Evolutionary conservation across 2,329 filamentous ascomycete genomes (phyloP).

Genomic region (Drechslera avenae): DNA sequence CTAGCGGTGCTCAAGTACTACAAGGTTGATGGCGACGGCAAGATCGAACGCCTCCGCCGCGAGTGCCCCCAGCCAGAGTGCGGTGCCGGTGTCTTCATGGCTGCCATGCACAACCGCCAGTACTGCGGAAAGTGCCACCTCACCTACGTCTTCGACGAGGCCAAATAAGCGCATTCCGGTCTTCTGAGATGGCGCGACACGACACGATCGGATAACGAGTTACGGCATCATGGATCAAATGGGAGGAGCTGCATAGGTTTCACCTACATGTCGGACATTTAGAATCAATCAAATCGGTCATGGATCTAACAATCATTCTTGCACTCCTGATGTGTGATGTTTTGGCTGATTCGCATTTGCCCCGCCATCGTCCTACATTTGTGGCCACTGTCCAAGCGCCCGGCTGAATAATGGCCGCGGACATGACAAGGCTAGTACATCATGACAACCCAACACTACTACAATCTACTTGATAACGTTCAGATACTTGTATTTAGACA

Average conservation of each 20-base stretch:
- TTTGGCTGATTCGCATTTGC: too few species aligned
- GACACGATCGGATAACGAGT: conserved; percentile 27
- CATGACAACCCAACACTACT: too few species aligned
- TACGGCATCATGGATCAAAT: conserved; percentile 32
- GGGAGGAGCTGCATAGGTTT: conserved; percentile 31
- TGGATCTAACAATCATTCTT: conserved; percentile 11
- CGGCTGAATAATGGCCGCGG: too few species aligned
- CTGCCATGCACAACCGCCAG: conserved; percentile 99
- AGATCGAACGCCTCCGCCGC: conserved; percentile 98
- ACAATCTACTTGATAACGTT: too few species aligned
- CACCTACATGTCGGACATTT: conserved; percentile 32
- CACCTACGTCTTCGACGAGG: conserved; percentile 73
- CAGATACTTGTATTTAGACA: conserved; percentile 26
- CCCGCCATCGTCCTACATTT: too few species aligned
- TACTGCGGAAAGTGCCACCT: conserved; percentile 82
- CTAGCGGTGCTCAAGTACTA: conserved; percentile 99
- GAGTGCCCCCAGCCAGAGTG: conserved; percentile 88
- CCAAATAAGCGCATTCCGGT: conserved; percentile 60
- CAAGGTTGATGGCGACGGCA: conserved; percentile 99
- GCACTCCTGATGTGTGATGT: neutral
- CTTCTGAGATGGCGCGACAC: too few species aligned
- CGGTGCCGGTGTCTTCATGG: conserved; percentile 99
- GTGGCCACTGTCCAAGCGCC: too few species aligned
- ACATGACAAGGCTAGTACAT: too few species aligned
- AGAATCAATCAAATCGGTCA: conserved; percentile 35